Conservation (phyloP, 2,329 filamentous ascomycete species). For the Apiospora hydei region DNA sequence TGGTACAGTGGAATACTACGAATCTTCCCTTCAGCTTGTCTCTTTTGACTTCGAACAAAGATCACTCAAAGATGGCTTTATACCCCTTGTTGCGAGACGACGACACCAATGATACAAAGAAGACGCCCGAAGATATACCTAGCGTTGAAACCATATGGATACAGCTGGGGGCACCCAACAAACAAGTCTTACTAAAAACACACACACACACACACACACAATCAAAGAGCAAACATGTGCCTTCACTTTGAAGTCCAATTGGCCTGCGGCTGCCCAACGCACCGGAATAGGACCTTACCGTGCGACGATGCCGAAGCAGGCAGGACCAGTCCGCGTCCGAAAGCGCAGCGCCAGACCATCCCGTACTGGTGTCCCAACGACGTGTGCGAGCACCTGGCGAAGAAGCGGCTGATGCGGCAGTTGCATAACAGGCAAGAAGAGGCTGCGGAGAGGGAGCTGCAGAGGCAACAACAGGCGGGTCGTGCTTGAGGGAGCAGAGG, state of each 20-base stretch:
- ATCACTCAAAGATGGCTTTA: neutral
- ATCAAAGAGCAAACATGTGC: neutral
- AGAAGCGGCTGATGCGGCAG: neutral
- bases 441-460: neutral
- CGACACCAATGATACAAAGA: neutral
- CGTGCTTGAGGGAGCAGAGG: neutral
- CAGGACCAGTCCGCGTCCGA: neutral
- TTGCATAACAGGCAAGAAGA: conserved; percentile 4
- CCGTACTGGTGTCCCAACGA: neutral
- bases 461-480: neutral
- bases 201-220: neutral
- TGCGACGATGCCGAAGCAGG: conserved; percentile 3
- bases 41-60: neutral
- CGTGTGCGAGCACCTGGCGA: neutral
- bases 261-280: neutral
- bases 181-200: no score
- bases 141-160: neutral
- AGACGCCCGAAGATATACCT: neutral
- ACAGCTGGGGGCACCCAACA: neutral
- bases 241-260: neutral
- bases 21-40: neutral
- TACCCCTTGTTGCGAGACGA: neutral
- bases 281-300: neutral
- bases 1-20: neutral
- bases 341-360: neutral